phyloP scores from a whole-genome alignment of 2,329 filamentous ascomycete genomes.

The Xylaria sp. region DNA sequence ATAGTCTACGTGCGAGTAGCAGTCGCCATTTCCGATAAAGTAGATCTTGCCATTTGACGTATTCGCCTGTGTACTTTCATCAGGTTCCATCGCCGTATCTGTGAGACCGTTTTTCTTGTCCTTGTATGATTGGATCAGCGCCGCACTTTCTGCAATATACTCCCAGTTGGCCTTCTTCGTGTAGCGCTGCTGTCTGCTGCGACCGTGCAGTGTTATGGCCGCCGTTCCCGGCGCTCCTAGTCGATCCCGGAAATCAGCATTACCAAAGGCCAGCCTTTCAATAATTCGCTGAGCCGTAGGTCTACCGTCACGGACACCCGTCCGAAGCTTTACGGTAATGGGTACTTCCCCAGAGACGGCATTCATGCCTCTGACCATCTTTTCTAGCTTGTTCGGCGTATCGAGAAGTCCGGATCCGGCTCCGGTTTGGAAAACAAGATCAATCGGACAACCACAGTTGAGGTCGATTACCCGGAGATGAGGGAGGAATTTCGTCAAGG shows the following conservation, averaged over 20 bases:
- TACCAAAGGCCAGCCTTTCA: conserved; percentile 84
- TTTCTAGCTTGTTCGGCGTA: conserved; percentile 85
- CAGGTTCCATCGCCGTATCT: conserved; percentile 83
- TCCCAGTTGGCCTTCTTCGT: conserved; percentile 92
- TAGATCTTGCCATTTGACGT: conserved; percentile 76
- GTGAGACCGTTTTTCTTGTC: conserved; percentile 70
- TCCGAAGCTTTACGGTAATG: conserved; percentile 94
- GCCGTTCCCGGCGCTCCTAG: conserved; percentile 85
- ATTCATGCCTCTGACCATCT: conserved; percentile 97
- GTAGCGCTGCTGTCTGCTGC: conserved; percentile 94
- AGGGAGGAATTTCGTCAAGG: conserved; percentile 79
- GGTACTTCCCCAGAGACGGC: conserved; percentile 89
- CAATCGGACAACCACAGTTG: conserved; percentile 97
- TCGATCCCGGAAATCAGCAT: conserved; percentile 74
- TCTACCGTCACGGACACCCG: conserved; percentile 82
- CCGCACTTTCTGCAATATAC: conserved; percentile 91
- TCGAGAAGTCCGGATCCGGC: conserved; percentile 95
- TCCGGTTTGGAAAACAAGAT: conserved; percentile 88
- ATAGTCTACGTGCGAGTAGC: conserved; percentile 93
- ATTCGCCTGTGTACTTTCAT: conserved; percentile 77
- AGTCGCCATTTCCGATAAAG: conserved; percentile 97
- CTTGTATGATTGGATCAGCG: conserved; percentile 84
- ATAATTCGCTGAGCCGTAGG: conserved; percentile 85
- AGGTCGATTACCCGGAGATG: conserved; percentile 91
- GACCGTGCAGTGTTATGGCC: conserved; percentile 94